A percentile compares a stretch with the other conserved stretches of the same genome.
phyloP scores from a whole-genome alignment of 1,284 basidiomycete species.

The Trichosporon asahii region DNA sequence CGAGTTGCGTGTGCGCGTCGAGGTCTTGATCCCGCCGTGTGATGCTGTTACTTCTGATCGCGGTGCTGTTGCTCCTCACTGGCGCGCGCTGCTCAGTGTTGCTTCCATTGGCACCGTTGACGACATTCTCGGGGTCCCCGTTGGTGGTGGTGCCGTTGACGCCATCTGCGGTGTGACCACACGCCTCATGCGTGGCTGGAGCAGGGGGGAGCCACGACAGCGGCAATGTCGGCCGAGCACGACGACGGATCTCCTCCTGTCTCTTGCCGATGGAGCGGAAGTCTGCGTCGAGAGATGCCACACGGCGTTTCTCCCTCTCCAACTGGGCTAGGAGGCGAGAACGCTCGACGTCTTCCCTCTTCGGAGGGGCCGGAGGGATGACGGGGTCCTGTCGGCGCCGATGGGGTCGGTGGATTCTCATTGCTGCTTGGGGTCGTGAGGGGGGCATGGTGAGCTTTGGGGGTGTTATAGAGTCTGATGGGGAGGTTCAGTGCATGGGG shows the following conservation, averaged over 20 bases:
- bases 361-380: neutral
- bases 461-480: too few relatives aligned
- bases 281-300: neutral
- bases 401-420: neutral
- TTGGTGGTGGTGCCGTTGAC: neutral
- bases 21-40: neutral
- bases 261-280: neutral
- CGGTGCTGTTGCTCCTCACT: neutral
- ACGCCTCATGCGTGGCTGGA: too few relatives aligned
- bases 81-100: neutral
- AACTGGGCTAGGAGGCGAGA: neutral
- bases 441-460: too few relatives aligned
- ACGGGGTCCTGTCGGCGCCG: neutral
- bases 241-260: neutral
- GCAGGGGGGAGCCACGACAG: neutral
- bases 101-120: neutral
- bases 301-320: neutral
- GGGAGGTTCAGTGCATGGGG: too few relatives aligned
- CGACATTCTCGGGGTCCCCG: too few relatives aligned
- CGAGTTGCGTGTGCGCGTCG: neutral
- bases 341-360: neutral
- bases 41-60: too few relatives aligned
- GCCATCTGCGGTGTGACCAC: too few relatives aligned
- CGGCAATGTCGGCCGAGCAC: neutral
- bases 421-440: neutral